These are phyloP conservation scores for Oxytropis ochrocephala DNA, from an alignment of 306 rosid species.

Conservation along the genomic window DNA sequence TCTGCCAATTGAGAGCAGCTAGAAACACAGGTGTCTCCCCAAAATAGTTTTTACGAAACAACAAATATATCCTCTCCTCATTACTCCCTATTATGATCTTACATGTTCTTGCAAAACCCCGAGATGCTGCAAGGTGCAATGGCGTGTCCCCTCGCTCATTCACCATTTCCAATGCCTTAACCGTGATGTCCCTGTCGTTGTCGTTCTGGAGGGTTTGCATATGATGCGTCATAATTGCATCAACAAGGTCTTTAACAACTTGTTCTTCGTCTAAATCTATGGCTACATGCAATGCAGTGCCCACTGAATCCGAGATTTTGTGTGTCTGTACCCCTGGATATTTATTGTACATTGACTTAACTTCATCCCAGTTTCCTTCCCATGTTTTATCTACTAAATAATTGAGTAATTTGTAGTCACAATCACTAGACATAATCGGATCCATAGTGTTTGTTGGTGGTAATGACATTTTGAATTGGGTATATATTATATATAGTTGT, in stretches of 20 bases:
- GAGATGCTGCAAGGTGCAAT: slow-evolving; percentile 24
- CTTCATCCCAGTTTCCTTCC: slow-evolving; percentile 21
- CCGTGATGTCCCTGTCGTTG: not conserved
- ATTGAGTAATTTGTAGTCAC: not conserved
- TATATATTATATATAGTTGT: too few species aligned
- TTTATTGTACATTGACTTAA: not conserved
- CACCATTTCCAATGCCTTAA: not conserved
- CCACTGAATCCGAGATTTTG: not conserved
- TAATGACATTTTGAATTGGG: too few species aligned
- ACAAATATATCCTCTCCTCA: not conserved
- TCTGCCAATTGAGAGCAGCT: slow-evolving; percentile 19
- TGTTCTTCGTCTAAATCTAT: not conserved
- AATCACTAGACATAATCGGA: not conserved
- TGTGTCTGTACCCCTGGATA: not conserved
- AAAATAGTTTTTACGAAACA: not conserved
- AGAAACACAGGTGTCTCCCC: slow-evolving; percentile 24
- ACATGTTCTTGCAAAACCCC: slow-evolving; percentile 2
- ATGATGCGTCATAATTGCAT: not conserved
- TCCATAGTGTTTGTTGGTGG: not conserved
- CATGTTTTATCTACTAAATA: not conserved
- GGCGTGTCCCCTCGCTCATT: slow-evolving; percentile 9
- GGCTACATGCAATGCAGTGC: slow-evolving; percentile 15
- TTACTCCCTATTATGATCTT: not conserved
- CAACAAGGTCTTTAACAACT: not conserved
- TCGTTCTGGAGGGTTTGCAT: too few species aligned